Evolutionary conservation across 2,329 filamentous ascomycete species (phyloP).

Genomic region (Cladosporium sp.): DNA sequence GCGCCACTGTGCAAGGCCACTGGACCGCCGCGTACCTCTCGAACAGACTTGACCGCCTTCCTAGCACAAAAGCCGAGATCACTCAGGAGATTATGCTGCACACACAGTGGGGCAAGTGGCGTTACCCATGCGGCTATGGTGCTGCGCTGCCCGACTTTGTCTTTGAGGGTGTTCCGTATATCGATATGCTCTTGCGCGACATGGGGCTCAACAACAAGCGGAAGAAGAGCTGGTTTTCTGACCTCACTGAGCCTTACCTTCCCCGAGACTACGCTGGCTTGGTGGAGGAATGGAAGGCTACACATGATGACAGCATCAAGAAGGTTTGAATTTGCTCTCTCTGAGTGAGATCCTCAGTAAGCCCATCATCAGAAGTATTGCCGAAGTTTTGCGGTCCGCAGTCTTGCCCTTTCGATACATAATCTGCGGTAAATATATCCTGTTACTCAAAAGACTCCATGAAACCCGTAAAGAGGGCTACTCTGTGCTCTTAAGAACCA

Average conservation of each 20-base stretch:
- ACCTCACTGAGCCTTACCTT: conserved; percentile 53
- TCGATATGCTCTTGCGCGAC: conserved; percentile 62
- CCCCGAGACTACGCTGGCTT: conserved; percentile 53
- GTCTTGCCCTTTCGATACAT: too few relatives aligned
- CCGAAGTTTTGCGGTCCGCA: too few relatives aligned
- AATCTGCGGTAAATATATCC: too few relatives aligned
- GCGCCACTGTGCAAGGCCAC: conserved; percentile 36
- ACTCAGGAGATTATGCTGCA: conserved; percentile 48
- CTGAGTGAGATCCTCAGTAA: too few relatives aligned
- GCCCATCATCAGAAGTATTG: too few relatives aligned
- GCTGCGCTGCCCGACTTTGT: conserved; percentile 61
- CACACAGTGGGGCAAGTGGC: conserved; percentile 62
- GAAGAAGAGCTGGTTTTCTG: conserved; percentile 46
- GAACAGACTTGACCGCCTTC: conserved; percentile 37
- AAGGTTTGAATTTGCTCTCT: neutral
- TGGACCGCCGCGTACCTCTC: conserved; percentile 58
- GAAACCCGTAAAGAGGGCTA: too few relatives aligned
- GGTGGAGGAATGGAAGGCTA: conserved; percentile 45
- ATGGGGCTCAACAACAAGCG: conserved; percentile 53
- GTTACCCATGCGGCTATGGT: conserved; percentile 62
- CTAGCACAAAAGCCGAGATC: conserved; percentile 35
- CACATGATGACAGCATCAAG: conserved; percentile 1
- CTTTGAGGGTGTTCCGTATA: conserved; percentile 69
- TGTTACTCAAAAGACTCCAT: too few relatives aligned
- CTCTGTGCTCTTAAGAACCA: too few relatives aligned